These are phyloP conservation scores for Filosporella fistucella DNA, from an alignment of 495 filamentous ascomycete species.

Conservation along the genomic window DNA sequence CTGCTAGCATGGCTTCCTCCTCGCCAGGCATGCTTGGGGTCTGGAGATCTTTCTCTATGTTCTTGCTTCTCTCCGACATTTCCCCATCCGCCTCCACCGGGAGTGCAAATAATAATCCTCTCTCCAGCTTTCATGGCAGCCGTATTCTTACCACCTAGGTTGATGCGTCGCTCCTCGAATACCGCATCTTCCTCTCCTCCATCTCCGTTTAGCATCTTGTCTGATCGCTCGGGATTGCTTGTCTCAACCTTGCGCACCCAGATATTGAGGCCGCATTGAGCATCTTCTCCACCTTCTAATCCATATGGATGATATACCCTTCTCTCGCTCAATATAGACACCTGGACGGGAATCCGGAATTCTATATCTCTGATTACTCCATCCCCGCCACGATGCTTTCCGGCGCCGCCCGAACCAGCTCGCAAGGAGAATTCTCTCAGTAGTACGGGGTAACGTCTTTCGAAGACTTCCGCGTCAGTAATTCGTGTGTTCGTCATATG, in stretches of 20 bases:
- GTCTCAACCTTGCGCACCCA: conserved; percentile 71
- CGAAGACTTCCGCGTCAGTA: conserved; percentile 94
- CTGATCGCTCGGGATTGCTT: conserved; percentile 38
- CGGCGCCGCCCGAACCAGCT: conserved; percentile 61
- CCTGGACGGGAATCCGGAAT: conserved; percentile 84
- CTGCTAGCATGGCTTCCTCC: conserved; percentile 55
- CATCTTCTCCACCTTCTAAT: conserved; percentile 80
- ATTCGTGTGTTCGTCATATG: conserved; percentile 99
- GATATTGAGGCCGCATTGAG: conserved; percentile 72
- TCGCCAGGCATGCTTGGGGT: conserved; percentile 56
- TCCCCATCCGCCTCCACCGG: conserved; percentile 74
- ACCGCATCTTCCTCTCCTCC: conserved; percentile 32
- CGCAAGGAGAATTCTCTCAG: conserved; percentile 79
- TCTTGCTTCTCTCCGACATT: conserved; percentile 49
- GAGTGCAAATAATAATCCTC: conserved; percentile 71
- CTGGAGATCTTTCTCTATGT: conserved; percentile 28
- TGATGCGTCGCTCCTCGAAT: conserved; percentile 66
- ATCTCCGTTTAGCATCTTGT: conserved; percentile 26
- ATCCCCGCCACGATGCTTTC: conserved; percentile 78
- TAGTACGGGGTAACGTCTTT: conserved; percentile 86
- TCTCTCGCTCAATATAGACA: conserved; percentile 83
- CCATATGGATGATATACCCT: conserved; percentile 88
- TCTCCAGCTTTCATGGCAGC: conserved; percentile 83
- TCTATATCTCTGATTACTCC: conserved; percentile 94
- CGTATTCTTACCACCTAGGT: conserved; percentile 91